Evolutionary conservation across 2,329 filamentous ascomycete species (phyloP).

Genomic region (Trichophyton equinum): DNA sequence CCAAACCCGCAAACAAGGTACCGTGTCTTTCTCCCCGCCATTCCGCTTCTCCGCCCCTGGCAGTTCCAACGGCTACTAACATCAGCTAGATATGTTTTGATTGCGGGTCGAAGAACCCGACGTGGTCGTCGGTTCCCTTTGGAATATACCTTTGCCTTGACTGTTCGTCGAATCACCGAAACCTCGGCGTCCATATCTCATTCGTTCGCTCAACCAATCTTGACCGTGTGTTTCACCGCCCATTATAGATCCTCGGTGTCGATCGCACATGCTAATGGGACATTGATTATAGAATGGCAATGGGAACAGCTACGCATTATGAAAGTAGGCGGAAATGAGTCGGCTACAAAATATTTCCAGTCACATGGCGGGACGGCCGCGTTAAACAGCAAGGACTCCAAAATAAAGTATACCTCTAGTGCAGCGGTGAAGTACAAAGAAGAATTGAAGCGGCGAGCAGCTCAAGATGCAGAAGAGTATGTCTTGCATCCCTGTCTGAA

Average conservation of each 20-base stretch:
- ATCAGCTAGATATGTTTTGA: slow-evolving; percentile 78
- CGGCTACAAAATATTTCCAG: slow-evolving; percentile 96
- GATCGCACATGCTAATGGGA: slow-evolving; percentile 16
- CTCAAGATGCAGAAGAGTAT: slow-evolving; percentile 72
- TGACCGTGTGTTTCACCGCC: slow-evolving; percentile 59
- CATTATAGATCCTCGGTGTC: neutral
- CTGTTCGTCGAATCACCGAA: slow-evolving; percentile 92
- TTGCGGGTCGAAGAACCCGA: slow-evolving; percentile 93
- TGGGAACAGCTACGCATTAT: slow-evolving; percentile 95
- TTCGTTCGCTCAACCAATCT: slow-evolving; percentile 98
- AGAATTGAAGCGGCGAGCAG: slow-evolving; percentile 75
- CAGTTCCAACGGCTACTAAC: neutral
- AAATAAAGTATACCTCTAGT: slow-evolving; percentile 90
- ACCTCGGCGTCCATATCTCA: slow-evolving; percentile 96
- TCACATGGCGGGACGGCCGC: slow-evolving; percentile 88
- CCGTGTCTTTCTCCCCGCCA: slow-evolving; percentile 13
- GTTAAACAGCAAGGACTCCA: slow-evolving; percentile 88
- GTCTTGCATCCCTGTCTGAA: slow-evolving; percentile 22
- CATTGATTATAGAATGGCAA: slow-evolving; percentile 62
- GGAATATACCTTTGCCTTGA: slow-evolving; percentile 97
- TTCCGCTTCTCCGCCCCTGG: slow-evolving; percentile 9
- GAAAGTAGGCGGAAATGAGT: slow-evolving; percentile 98
- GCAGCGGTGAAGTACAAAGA: slow-evolving; percentile 98
- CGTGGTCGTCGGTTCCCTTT: slow-evolving; percentile 94
- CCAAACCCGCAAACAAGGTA: slow-evolving; percentile 90